A percentile compares a stretch with the other conserved stretches of the same genome.
phyloP scores from a whole-genome alignment of 345 rosid species.

The Acer yangbiense region DNA sequence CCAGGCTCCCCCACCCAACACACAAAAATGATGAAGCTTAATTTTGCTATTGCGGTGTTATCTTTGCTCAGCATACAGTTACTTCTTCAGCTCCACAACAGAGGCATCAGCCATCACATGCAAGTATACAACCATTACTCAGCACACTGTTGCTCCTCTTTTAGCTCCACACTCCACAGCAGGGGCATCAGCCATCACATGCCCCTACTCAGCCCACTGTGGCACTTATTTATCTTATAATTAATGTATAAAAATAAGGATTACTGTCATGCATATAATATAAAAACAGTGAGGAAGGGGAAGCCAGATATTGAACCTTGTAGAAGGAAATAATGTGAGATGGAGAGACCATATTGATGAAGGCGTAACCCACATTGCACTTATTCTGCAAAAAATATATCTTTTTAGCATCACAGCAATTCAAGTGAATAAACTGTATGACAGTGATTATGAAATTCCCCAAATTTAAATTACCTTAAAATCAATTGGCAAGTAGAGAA shows the following conservation, averaged over 20 bases:
- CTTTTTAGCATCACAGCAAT: constrained; percentile 21
- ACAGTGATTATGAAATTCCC: constrained; percentile 3
- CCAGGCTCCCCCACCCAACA: neutral
- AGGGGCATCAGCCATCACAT: neutral
- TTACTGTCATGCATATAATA: neutral
- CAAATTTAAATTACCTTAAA: constrained; percentile 59
- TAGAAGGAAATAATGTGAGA: constrained; percentile 83
- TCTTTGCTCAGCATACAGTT: neutral
- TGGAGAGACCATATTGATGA: constrained; percentile 90
- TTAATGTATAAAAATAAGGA: neutral
- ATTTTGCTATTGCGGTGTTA: neutral
- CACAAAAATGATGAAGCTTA: neutral
- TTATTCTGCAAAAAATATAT: constrained; percentile 70
- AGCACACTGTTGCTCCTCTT: neutral
- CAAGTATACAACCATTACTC: neutral
- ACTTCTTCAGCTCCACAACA: neutral
- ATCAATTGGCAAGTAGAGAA: constrained; percentile 90
- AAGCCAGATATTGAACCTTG: constrained; percentile 48
- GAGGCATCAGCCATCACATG: neutral
- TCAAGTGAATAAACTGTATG: constrained; percentile 12
- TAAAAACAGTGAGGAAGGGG: neutral
- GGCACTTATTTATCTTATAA: neutral
- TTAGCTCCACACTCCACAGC: neutral
- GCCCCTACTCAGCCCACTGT: neutral
- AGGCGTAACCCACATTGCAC: constrained; percentile 97